These are phyloP conservation scores for Ceratocystis papillata DNA, from an alignment of 2,329 filamentous ascomycete species.

Conservation along the genomic window DNA sequence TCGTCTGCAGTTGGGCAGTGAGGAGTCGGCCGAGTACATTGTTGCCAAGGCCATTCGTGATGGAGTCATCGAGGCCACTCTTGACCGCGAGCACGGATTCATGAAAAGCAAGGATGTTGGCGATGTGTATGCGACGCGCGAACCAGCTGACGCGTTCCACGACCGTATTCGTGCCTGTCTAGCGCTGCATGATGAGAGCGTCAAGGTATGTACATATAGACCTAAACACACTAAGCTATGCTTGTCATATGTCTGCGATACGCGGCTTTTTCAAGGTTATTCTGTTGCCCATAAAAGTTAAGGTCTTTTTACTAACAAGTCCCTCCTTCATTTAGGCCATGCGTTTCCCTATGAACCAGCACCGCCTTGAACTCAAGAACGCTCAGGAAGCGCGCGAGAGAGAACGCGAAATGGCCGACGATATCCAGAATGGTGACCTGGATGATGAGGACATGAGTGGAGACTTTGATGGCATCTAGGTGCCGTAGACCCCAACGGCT, in stretches of 20 bases:
- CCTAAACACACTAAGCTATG: background rate
- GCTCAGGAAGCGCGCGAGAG: constrained; percentile 95
- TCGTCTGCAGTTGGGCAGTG: constrained; percentile 80
- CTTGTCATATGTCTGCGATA: background rate
- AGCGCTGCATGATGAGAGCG: constrained; percentile 88
- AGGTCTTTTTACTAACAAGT: constrained; percentile 28
- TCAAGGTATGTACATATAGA: constrained; percentile 57
- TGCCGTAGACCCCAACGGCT: background rate
- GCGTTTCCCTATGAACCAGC: constrained; percentile 99
- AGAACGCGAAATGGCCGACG: constrained; percentile 93
- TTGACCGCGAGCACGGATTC: constrained; percentile 89
- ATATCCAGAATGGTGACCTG: constrained; percentile 94
- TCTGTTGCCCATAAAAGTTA: background rate
- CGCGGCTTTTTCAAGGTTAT: constrained; percentile 25
- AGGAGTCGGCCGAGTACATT: constrained; percentile 98
- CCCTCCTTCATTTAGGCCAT: constrained; percentile 56
- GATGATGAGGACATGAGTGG: constrained; percentile 93
- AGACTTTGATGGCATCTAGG: constrained; percentile 90
- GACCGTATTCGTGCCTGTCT: constrained; percentile 90
- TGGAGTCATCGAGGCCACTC: constrained; percentile 87
- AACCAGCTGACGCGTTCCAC: constrained; percentile 95
- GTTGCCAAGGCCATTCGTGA: constrained; percentile 97
- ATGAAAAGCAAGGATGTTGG: constrained; percentile 98
- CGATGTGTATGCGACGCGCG: constrained; percentile 89
- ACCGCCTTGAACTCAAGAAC: constrained; percentile 92